These are phyloP conservation scores for Phaffomyces antillensis DNA, from an alignment of 805 yeast species.

Conservation along the genomic window DNA sequence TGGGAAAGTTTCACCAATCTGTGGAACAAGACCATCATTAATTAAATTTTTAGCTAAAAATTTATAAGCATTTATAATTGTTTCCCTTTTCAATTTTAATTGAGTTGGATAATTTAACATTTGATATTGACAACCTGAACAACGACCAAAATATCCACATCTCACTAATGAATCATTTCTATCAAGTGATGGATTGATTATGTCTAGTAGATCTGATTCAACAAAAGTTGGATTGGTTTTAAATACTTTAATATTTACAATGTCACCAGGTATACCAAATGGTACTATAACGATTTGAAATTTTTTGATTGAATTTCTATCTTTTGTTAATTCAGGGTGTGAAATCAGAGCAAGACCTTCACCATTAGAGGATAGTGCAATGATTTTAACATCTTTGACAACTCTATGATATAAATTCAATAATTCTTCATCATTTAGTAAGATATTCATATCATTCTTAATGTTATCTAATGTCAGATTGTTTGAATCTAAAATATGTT, in stretches of 20 bases:
- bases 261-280: slow-evolving; percentile 83
- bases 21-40: slow-evolving; percentile 43
- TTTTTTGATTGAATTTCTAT: slow-evolving; percentile 1
- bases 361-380: slow-evolving; percentile 67
- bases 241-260: slow-evolving; percentile 60
- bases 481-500: slow-evolving; percentile 41
- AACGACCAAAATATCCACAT: slow-evolving; percentile 83
- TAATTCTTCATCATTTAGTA: slow-evolving; percentile 51
- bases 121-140: slow-evolving; percentile 95
- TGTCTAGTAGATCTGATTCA: slow-evolving; percentile 63
- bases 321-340: slow-evolving; percentile 38
- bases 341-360: slow-evolving; percentile 74
- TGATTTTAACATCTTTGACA: slow-evolving; percentile 51
- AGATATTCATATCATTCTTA: slow-evolving; percentile 55
- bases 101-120: slow-evolving; percentile 68
- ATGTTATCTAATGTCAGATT: slow-evolving; percentile 39
- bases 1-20: slow-evolving; percentile 53
- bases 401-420: slow-evolving; percentile 47
- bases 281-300: slow-evolving; percentile 74
- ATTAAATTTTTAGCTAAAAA: slow-evolving; percentile 60
- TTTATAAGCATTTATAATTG: slow-evolving; percentile 75
- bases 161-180: slow-evolving; percentile 54
- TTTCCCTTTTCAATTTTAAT: slow-evolving; percentile 60
- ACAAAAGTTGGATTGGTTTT: slow-evolving; percentile 70
- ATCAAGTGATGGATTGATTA: slow-evolving; percentile 33